Conservation (phyloP, 306 rosid species). For the Trifolium fragiferum region DNA sequence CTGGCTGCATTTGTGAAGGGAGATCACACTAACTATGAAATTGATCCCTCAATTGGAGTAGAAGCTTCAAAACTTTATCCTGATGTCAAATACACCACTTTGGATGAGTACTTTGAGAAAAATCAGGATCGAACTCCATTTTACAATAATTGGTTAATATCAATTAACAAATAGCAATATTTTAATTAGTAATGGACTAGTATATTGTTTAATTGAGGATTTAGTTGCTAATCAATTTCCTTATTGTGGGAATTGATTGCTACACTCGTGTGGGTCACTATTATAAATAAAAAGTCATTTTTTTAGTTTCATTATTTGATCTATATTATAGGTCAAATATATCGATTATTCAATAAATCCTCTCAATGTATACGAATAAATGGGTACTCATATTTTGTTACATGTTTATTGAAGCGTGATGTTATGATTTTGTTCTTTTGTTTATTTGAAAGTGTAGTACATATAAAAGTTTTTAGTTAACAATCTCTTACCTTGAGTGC, state of each 20-base stretch:
- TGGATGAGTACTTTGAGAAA: conserved; percentile 36
- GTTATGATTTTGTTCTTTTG: background rate
- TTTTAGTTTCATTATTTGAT: no score
- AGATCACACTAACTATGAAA: conserved; percentile 60
- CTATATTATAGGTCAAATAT: no score
- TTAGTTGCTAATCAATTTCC: background rate
- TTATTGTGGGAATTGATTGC: no score
- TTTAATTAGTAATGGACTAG: background rate
- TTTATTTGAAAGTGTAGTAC: background rate
- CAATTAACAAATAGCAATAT: background rate
- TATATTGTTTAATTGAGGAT: background rate
- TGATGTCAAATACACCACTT: conserved; percentile 64
- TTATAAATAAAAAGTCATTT: no score
- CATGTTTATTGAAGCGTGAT: background rate
- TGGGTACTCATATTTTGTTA: background rate
- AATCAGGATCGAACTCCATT: conserved; percentile 17
- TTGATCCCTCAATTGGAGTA: conserved; percentile 63
- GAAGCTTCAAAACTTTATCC: conserved; percentile 71
- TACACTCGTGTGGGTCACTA: no score
- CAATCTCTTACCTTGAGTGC: no score
- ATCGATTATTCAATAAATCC: no score
- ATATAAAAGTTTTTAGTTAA: no score
- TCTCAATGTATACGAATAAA: background rate
- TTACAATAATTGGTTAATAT: conserved; percentile 1
- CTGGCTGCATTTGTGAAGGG: conserved; percentile 56